Conservation (phyloP, 345 rosid species). For the Arabis alpina region DNA sequence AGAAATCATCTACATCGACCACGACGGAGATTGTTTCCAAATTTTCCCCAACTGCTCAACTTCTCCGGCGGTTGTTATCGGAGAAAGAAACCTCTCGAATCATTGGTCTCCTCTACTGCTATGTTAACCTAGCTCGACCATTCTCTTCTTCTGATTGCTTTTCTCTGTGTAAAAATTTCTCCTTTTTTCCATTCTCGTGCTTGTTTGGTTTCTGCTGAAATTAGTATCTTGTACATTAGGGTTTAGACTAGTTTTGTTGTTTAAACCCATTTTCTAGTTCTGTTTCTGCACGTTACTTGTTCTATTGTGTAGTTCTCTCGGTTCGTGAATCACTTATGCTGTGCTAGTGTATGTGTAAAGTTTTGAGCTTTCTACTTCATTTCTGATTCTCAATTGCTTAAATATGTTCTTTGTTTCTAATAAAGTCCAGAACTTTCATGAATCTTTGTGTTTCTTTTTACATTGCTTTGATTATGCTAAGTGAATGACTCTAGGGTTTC, state of each 20-base stretch:
- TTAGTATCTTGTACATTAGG: constrained; percentile 27
- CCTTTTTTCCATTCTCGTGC: neutral
- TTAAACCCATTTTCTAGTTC: neutral
- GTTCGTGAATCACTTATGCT: neutral
- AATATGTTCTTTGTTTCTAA: neutral
- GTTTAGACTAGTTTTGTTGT: constrained; percentile 21
- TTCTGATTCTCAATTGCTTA: neutral
- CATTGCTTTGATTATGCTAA: constrained; percentile 3
- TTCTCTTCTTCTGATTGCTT: constrained; percentile 25
- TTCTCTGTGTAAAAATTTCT: constrained; percentile 15
- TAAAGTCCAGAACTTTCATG: neutral
- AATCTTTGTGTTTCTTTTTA: neutral
- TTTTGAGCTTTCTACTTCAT: neutral
- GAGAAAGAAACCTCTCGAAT: neutral
- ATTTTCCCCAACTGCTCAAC: constrained; percentile 31
- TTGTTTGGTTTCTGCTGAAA: constrained; percentile 31
- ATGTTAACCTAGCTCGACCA: constrained; percentile 10
- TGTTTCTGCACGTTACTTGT: constrained; percentile 9
- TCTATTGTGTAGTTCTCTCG: neutral
- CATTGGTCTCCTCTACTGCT: neutral
- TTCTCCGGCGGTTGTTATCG: constrained; percentile 37
- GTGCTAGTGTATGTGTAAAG: constrained; percentile 15
- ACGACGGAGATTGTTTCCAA: constrained; percentile 34
- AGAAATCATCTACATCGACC: constrained; percentile 28
- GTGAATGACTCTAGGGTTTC: constrained; percentile 10